Evolutionary conservation across 2,329 filamentous ascomycete species (phyloP).

Genomic region (Fusarium chuoi): DNA sequence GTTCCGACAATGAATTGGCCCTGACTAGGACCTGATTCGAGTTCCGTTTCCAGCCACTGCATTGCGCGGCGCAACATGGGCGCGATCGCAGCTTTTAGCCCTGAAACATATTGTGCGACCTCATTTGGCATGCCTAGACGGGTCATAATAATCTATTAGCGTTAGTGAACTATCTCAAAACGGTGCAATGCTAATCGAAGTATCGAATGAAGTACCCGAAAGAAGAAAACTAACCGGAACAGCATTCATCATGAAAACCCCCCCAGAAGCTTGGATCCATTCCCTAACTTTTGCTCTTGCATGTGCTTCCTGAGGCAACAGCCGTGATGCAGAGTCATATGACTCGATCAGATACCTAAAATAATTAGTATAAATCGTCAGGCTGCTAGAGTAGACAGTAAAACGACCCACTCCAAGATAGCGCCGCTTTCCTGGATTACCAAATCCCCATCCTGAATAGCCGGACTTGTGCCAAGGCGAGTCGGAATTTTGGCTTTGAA

Average conservation of each 20-base stretch:
- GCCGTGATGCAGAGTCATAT: background rate
- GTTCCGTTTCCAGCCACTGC: background rate
- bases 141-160: background rate
- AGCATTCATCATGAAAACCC: background rate
- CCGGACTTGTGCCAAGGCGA: background rate
- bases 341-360: background rate
- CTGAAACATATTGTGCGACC: background rate
- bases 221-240: background rate
- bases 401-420: background rate
- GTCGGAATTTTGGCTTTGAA: background rate
- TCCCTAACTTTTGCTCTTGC: background rate
- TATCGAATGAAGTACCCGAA: background rate
- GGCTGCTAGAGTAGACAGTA: fast-evolving
- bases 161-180: fast-evolving
- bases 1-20: background rate
- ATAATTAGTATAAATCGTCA: fast-evolving
- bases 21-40: background rate
- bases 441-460: background rate
- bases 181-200: background rate
- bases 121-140: background rate
- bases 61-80: background rate
- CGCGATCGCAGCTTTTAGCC: background rate
- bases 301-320: background rate
- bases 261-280: background rate
- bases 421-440: background rate